These are phyloP conservation scores for Suillus decipiens DNA, from an alignment of 768 basidiomycete species.

Conservation along the genomic window DNA sequence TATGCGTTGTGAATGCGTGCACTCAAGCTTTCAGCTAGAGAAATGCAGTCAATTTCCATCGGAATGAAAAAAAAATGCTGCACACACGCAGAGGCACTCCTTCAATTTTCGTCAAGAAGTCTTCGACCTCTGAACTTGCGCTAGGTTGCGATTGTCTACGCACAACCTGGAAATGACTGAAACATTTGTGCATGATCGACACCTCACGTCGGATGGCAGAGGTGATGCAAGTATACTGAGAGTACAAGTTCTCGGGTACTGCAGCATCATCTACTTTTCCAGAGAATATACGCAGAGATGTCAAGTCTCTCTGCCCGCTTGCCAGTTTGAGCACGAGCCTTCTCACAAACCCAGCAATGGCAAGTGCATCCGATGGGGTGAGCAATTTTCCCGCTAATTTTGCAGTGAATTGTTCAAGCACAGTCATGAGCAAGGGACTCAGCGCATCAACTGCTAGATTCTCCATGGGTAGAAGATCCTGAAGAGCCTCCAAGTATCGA, in stretches of 20 bases:
- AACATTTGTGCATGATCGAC: constrained; percentile 38
- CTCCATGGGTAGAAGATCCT: constrained; percentile 31
- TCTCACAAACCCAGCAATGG: constrained; percentile 64
- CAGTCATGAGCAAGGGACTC: constrained; percentile 78
- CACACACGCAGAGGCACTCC: constrained; percentile 48
- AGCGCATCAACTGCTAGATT: constrained; percentile 10
- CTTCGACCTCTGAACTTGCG: constrained; percentile 34
- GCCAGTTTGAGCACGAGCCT: constrained; percentile 59
- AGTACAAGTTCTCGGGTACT: constrained; percentile 30
- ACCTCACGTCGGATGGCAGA: constrained; percentile 49
- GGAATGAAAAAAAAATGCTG: constrained; percentile 30
- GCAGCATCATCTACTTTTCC: constrained; percentile 41
- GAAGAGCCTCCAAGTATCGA: constrained; percentile 77
- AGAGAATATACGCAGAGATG: constrained; percentile 37
- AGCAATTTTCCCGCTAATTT: constrained; percentile 61
- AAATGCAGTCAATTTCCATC: constrained; percentile 1
- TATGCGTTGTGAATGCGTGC: constrained; percentile 44
- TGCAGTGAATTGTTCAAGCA: constrained; percentile 77
- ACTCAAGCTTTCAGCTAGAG: constrained; percentile 40
- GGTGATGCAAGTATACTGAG: constrained; percentile 35
- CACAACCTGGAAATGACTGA: constrained; percentile 32
- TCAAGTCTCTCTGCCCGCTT: constrained; percentile 50
- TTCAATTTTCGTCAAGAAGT: constrained; percentile 49
- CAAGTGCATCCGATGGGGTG: constrained; percentile 60
- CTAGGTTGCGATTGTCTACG: constrained; percentile 6